Percentiles rank a stretch among this genome's conserved stretches.
phyloP scores from a whole-genome alignment of 1,284 basidiomycete species.

The Malassezia yamatoensis region DNA sequence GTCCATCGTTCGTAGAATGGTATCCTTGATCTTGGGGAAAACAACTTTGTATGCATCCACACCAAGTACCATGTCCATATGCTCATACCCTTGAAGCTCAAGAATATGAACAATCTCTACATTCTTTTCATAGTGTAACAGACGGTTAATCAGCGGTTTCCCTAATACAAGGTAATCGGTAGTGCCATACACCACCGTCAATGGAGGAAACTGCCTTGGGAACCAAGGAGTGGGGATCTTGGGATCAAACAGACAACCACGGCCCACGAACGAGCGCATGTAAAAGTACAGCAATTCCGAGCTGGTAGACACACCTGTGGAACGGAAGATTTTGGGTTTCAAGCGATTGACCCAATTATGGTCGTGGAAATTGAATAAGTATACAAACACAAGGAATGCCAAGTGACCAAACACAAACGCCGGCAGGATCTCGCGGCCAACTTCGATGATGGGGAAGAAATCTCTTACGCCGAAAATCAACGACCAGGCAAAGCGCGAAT shows the following conservation, averaged over 20 bases:
- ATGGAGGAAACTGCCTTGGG: constrained; percentile 40
- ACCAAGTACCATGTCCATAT: constrained; percentile 44
- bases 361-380: constrained; percentile 45
- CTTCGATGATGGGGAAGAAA: constrained; percentile 40
- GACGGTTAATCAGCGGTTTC: constrained; percentile 40
- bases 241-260: constrained; percentile 47
- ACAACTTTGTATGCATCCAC: constrained; percentile 39
- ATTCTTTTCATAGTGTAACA: constrained; percentile 38
- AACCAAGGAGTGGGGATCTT: constrained; percentile 42
- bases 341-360: constrained; percentile 43
- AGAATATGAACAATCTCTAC: constrained; percentile 45
- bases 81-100: constrained; percentile 44
- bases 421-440: constrained; percentile 36
- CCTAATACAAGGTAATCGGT: constrained; percentile 43
- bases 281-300: constrained; percentile 47
- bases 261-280: constrained; percentile 41
- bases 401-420: constrained; percentile 43
- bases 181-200: constrained; percentile 41
- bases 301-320: constrained; percentile 37
- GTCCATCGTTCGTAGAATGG: constrained; percentile 38
- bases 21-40: constrained; percentile 44
- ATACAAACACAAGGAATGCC: constrained; percentile 43
- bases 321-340: constrained; percentile 46
- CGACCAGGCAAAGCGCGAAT: constrained; percentile 42
- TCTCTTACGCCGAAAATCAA: constrained; percentile 40